Evolutionary conservation across 148 eudicot species (phyloP).

Genomic region (Rheum nobile): DNA sequence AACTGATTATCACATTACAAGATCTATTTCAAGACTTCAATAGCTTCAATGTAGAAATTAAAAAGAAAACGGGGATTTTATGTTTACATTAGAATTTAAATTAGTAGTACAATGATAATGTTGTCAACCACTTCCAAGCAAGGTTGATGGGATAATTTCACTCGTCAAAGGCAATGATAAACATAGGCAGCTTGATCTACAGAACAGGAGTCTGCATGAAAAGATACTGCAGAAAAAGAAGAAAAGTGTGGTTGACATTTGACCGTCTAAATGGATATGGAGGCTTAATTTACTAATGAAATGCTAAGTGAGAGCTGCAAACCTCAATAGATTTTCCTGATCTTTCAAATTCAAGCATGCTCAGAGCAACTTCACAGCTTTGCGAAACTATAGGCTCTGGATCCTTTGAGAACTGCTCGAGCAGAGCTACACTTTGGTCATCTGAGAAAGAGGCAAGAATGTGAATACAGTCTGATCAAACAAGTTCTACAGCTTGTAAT

Average conservation of each 20-base stretch:
- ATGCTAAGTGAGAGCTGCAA: not conserved
- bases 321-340: constrained; percentile 92
- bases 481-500: not conserved
- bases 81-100: not conserved
- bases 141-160: not conserved
- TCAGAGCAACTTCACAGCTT: constrained; percentile 97
- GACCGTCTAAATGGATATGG: not conserved
- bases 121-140: not conserved
- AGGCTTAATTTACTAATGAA: not conserved
- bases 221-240: constrained; percentile 7
- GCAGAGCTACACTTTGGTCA: constrained; percentile 58
- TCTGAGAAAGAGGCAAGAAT: constrained; percentile 23
- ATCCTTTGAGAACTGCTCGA: constrained; percentile 73
- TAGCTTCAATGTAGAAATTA: not conserved
- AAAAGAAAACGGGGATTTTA: not conserved
- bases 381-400: constrained; percentile 90
- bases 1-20: not conserved
- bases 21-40: not conserved
- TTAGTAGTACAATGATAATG: not conserved
- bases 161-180: not conserved
- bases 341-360: constrained; percentile 93
- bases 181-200: constrained; percentile 1
- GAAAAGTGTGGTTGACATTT: not conserved
- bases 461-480: not conserved
- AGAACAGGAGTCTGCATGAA: constrained; percentile 12